Evolutionary conservation across 2,329 filamentous ascomycete genomes (phyloP).

Genomic region (Blastomyces emzantsi): DNA sequence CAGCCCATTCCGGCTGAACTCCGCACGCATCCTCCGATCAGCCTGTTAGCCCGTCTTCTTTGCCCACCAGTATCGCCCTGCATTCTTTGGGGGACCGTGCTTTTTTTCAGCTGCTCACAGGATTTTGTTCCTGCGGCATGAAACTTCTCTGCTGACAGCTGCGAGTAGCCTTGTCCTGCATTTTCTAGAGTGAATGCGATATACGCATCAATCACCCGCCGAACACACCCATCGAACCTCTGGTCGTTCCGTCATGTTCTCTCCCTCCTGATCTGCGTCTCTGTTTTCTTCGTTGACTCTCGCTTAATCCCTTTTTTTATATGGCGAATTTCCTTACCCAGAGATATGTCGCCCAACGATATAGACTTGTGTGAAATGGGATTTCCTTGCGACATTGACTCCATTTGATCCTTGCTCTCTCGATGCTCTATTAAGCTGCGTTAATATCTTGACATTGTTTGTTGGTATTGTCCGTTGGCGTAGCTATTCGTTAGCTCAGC

Average conservation of each 20-base stretch:
- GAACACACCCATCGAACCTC: constrained; percentile 1
- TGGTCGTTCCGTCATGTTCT: neutral
- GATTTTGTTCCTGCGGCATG: neutral
- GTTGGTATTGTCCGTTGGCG: constrained; percentile 8
- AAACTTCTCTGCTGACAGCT: constrained; percentile 2
- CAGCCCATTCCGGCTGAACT: neutral
- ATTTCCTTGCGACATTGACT: constrained; percentile 32
- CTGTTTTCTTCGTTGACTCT: constrained; percentile 18
- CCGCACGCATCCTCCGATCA: neutral
- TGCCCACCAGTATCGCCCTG: neutral
- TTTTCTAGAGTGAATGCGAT: constrained; percentile 4
- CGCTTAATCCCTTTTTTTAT: constrained; percentile 24
- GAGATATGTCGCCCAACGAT: constrained; percentile 39
- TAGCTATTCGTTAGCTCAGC: neutral
- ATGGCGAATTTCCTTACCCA: constrained; percentile 35
- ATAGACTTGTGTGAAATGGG: constrained; percentile 36
- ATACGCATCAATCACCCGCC: neutral
- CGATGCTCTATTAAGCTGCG: constrained; percentile 17
- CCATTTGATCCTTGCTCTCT: constrained; percentile 23
- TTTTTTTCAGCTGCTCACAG: neutral
- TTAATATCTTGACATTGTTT: constrained; percentile 13
- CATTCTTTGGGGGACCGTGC: neutral
- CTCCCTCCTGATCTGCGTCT: constrained; percentile 1
- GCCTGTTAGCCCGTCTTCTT: neutral
- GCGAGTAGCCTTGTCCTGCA: neutral